phyloP scores from a whole-genome alignment of 2,329 filamentous ascomycete genomes.

The Nothopassalora personata region DNA sequence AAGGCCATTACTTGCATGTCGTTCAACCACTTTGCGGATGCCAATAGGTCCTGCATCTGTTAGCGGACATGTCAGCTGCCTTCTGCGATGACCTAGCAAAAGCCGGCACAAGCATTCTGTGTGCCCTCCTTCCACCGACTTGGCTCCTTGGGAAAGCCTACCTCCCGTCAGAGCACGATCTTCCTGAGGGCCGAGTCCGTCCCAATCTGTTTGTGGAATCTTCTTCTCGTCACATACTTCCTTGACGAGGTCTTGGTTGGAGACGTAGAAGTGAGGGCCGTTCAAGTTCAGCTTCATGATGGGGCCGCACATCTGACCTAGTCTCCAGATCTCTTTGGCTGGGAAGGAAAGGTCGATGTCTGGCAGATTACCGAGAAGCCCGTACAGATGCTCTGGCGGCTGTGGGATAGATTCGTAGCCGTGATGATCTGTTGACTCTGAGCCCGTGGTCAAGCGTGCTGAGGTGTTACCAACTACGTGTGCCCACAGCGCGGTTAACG shows the following conservation, averaged over 20 bases:
- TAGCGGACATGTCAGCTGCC: conserved; percentile 43
- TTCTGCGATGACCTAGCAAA: conserved; percentile 41
- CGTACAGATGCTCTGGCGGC: conserved; percentile 17
- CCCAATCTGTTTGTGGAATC: conserved; percentile 55
- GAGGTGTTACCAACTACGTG: too few species aligned
- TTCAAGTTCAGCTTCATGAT: conserved; percentile 14
- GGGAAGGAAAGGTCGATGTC: conserved; percentile 17
- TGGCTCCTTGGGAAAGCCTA: conserved; percentile 36
- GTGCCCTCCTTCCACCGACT: conserved; percentile 34
- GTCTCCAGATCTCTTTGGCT: conserved; percentile 7
- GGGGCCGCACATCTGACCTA: conserved; percentile 21
- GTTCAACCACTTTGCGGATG: conserved; percentile 62
- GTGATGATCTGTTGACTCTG: not conserved
- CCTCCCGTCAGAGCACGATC: conserved; percentile 52
- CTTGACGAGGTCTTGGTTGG: conserved; percentile 29
- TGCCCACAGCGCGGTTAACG: too few species aligned
- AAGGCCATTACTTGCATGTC: conserved; percentile 31
- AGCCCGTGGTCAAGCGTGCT: not conserved
- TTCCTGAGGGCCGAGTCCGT: conserved; percentile 46
- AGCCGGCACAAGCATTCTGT: conserved; percentile 42
- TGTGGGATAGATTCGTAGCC: conserved; percentile 12
- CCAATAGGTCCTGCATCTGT: conserved; percentile 59
- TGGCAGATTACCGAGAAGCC: conserved; percentile 16
- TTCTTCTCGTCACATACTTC: conserved; percentile 36
- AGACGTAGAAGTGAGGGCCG: conserved; percentile 5